These are phyloP conservation scores for Wickerhamiella azyma DNA, from an alignment of 805 yeast genomes.

Conservation along the genomic window DNA sequence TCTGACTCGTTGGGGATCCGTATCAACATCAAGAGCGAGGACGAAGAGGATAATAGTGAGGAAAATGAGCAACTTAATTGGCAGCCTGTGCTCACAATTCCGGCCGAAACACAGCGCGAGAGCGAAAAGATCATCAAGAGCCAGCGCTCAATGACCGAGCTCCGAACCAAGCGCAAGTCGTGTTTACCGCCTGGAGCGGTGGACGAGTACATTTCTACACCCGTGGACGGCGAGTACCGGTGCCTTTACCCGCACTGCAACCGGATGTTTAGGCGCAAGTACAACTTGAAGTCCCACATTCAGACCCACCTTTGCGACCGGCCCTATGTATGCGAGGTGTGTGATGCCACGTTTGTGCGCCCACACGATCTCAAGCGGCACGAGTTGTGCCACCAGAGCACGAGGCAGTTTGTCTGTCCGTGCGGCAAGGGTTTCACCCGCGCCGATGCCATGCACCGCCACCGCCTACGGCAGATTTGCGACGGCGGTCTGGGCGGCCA, in stretches of 20 bases:
- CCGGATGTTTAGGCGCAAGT: conserved; percentile 72
- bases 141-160: conserved; percentile 23
- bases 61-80: conserved; percentile 29
- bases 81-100: conserved; percentile 28
- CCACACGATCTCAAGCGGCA: conserved; percentile 92
- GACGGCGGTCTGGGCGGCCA: conserved; percentile 52
- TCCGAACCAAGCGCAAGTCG: conserved; percentile 32
- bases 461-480: conserved; percentile 67
- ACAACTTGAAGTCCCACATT: conserved; percentile 87
- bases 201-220: conserved; percentile 71
- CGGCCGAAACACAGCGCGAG: conserved; percentile 22
- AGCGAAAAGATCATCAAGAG: conserved; percentile 23
- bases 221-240: conserved; percentile 57
- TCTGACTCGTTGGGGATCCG: neutral
- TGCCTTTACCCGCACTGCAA: conserved; percentile 72
- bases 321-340: conserved; percentile 67
- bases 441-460: conserved; percentile 77
- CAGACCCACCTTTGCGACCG: conserved; percentile 93
- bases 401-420: conserved; percentile 53
- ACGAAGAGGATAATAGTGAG: neutral
- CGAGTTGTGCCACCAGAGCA: conserved; percentile 68
- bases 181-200: conserved; percentile 81
- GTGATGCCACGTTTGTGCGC: conserved; percentile 80
- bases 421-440: conserved; percentile 93
- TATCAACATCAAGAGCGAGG: too few species aligned